A percentile compares a stretch with the other conserved stretches of the same genome.
Conservation (phyloP, 2,329 filamentous ascomycete species). For the Trichoderma lentiforme region DNA sequence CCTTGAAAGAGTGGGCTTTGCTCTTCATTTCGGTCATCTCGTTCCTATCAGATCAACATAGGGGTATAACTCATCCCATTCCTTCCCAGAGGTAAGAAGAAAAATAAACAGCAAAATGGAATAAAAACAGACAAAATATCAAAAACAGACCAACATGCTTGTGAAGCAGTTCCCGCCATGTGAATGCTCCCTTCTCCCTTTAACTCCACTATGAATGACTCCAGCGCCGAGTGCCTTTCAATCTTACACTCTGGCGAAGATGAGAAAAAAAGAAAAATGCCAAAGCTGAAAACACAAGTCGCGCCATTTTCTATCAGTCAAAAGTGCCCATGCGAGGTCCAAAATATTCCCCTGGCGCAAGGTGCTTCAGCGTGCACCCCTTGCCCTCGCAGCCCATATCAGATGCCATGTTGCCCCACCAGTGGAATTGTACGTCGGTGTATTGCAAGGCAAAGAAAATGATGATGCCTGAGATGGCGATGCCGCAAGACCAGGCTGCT, state of each 20-base stretch:
- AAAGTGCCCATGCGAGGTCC: conserved; percentile 41
- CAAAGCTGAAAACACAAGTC: neutral
- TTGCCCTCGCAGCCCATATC: conserved; percentile 42
- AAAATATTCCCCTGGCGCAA: conserved; percentile 38
- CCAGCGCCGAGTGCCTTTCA: conserved; percentile 6
- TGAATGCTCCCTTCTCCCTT: conserved; percentile 1
- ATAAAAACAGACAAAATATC: neutral
- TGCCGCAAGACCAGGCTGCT: conserved; percentile 47
- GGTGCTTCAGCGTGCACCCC: conserved; percentile 36
- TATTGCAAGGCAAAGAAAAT: conserved; percentile 53
- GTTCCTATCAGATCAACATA: conserved; percentile 17
- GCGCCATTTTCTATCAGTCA: conserved; percentile 23
- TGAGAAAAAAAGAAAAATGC: neutral
- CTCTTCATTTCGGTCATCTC: conserved; percentile 17
- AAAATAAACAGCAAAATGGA: neutral
- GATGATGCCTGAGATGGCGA: conserved; percentile 50
- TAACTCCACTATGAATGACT: conserved; percentile 13
- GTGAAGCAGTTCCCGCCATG: conserved; percentile 4
- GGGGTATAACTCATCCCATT: conserved; percentile 18
- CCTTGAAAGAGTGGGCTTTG: neutral
- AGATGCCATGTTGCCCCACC: conserved; percentile 48
- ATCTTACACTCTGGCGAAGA: conserved; percentile 1
- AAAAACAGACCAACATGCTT: conserved; percentile 15
- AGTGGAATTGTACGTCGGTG: conserved; percentile 40
- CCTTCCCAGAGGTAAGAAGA: conserved; percentile 1